Percentiles rank a stretch among this genome's conserved stretches.
Conservation (phyloP, 352 stramenopile genomes). For the Globisporangium sylvaticum region DNA sequence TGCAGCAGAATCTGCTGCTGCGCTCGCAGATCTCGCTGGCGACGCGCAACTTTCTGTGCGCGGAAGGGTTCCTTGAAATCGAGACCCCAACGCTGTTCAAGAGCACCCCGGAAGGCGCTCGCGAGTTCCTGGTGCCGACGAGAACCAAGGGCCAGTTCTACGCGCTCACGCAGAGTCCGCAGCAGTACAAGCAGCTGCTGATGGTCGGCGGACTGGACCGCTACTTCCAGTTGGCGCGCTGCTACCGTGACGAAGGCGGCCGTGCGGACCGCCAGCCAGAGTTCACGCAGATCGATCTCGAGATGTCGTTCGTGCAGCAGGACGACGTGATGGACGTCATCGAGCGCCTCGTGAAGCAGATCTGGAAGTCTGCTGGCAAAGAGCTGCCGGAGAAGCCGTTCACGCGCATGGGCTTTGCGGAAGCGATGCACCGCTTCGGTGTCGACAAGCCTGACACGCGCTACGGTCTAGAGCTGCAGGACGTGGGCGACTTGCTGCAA, state of each 20-base stretch:
- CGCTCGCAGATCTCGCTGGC: conserved; percentile 68
- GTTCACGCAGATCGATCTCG: conserved; percentile 90
- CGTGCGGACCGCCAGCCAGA: conserved; percentile 87
- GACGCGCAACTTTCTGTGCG: conserved; percentile 65
- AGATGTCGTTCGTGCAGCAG: conserved; percentile 84
- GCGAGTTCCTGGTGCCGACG: conserved; percentile 85
- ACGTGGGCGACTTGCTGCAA: conserved; percentile 44
- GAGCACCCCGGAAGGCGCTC: conserved; percentile 80
- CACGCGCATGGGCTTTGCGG: conserved; percentile 61
- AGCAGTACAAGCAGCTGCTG: conserved; percentile 91
- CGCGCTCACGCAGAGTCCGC: conserved; percentile 85
- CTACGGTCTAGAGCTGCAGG: conserved; percentile 64
- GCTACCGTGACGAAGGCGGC: conserved; percentile 87
- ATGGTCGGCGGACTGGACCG: conserved; percentile 86
- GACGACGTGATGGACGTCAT: conserved; percentile 74
- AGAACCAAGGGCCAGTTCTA: conserved; percentile 73
- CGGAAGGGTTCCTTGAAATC: conserved; percentile 79
- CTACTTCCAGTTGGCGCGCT: conserved; percentile 89
- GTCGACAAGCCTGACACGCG: conserved; percentile 87
- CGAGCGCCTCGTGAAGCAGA: conserved; percentile 66
- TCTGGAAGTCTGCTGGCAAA: conserved; percentile 54
- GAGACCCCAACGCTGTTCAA: conserved; percentile 89
- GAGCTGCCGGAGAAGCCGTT: conserved; percentile 40
- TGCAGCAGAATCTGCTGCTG: conserved; percentile 82
- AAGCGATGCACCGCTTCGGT: conserved; percentile 78